Evolutionary conservation across 805 yeast species (phyloP), one percentile per base, ranked within the genome.

Genomic region (Ogataea trehaloabstinens): DNA sequence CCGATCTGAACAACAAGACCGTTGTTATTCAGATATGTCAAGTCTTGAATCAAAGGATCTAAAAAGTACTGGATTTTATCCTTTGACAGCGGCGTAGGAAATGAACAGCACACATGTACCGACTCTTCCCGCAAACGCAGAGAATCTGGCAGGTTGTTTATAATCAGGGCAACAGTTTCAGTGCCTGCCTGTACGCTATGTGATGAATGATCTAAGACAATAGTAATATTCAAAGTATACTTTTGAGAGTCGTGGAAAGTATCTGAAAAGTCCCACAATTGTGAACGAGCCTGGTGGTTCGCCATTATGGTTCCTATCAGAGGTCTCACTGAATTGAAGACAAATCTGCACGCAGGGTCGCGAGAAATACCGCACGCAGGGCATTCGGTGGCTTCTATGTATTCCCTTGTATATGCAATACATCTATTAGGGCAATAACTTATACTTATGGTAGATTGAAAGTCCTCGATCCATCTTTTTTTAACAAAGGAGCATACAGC

Each of bases 11-110:
- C 46, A 3, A 5, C 27, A 12, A 44, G 32, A 4, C 51, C 51
- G 13, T 44, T 24, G 24, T 6, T 6, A 15, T 39, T 25, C 6
- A 47, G 39, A 13, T 41, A 43, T 12, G 32, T 15, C 12, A 44
- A 21, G 29, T 47, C 51, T 17, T 44, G 43, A 5, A 47, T 35
- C 28, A 47, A 22, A 2, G 51, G 51, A 6, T 45, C 42, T 20
- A 47, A 30, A 35, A 41, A 47, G 30, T 39, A 41, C 5, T 37
- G 40, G 15, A 44, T 11, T 13, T 39, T 33, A 27, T 35, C 35
- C 24, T 46, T 46, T 4, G 40, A 24, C 4, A 33, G 34, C 7
- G 24, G 28, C 24, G 37, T 18, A 1, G 50, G 50, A 16, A 40
- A 25, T 10, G 37, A 43, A 28, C 39, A 19, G 20, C 47, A 35